A percentile compares a stretch with the other conserved stretches of the same genome.
Conservation (phyloP, 2,329 filamentous ascomycete species). For the Emergomyces orientalis region DNA sequence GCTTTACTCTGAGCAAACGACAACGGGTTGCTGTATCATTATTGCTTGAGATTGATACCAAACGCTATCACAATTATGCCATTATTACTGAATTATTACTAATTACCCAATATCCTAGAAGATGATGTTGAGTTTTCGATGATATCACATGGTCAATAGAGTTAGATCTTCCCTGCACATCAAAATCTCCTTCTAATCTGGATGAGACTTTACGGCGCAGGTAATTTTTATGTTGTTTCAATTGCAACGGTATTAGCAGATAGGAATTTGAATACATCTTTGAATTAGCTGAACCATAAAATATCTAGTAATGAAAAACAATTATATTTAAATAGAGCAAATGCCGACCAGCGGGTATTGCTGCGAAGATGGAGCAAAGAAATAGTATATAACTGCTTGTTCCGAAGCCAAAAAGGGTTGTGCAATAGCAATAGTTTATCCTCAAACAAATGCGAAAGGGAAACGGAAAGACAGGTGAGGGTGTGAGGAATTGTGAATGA, state of each 20-base stretch:
- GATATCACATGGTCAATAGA: background rate
- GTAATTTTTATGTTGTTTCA: background rate
- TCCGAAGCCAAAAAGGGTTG: background rate
- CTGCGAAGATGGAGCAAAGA: background rate
- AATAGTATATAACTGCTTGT: background rate
- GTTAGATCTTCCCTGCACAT: background rate
- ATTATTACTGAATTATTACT: background rate
- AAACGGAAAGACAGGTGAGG: background rate
- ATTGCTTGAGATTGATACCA: no score
- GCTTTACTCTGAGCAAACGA: no score
- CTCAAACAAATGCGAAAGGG: background rate
- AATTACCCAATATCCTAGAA: background rate
- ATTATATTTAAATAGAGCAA: background rate
- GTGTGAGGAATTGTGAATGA: background rate
- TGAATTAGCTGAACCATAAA: background rate
- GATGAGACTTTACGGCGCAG: background rate
- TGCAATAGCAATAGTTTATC: background rate
- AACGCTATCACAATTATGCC: no score
- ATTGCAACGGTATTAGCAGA: background rate
- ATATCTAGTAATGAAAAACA: background rate
- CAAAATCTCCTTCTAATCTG: background rate
- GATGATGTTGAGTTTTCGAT: background rate
- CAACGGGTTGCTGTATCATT: no score
- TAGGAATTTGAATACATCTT: background rate
- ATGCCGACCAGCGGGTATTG: background rate